These are phyloP conservation scores for Colletotrichum navitas DNA, from an alignment of 2,329 filamentous ascomycete species.

Conservation along the genomic window DNA sequence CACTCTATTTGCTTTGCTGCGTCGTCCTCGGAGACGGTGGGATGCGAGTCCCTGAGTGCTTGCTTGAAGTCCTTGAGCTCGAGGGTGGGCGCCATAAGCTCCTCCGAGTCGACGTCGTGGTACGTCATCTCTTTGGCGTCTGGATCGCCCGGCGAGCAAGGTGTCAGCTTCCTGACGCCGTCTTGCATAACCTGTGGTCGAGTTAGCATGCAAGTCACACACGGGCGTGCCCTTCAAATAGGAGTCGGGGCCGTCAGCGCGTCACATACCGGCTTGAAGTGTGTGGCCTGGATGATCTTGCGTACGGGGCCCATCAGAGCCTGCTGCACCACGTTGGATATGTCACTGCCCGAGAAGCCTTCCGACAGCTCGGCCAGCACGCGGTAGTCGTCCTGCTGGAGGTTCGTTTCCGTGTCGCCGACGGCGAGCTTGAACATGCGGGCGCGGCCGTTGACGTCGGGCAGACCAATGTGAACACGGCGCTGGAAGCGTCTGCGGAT, in stretches of 20 bases:
- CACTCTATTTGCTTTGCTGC: slow-evolving; percentile 88
- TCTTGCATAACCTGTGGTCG: slow-evolving; percentile 75
- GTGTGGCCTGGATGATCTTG: slow-evolving; percentile 96
- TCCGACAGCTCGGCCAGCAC: slow-evolving; percentile 86
- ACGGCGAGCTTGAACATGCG: slow-evolving; percentile 96
- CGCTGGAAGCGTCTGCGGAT: slow-evolving; percentile 97
- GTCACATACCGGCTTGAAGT: slow-evolving; percentile 87
- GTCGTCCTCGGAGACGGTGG: slow-evolving; percentile 91
- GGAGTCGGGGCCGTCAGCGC: background rate
- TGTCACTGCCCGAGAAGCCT: slow-evolving; percentile 96
- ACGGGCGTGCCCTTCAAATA: background rate
- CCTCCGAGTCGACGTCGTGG: slow-evolving; percentile 86
- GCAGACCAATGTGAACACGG: slow-evolving; percentile 93
- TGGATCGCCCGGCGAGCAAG: slow-evolving; percentile 91
- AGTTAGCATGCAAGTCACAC: slow-evolving; percentile 37
- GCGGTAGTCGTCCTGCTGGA: slow-evolving; percentile 82
- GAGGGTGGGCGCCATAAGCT: slow-evolving; percentile 87
- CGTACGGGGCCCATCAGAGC: slow-evolving; percentile 97
- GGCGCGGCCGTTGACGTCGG: slow-evolving; percentile 87
- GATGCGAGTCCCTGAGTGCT: slow-evolving; percentile 87
- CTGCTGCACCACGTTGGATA: slow-evolving; percentile 93
- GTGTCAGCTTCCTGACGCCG: slow-evolving; percentile 77
- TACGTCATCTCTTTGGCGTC: slow-evolving; percentile 94
- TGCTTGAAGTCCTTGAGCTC: slow-evolving; percentile 93
- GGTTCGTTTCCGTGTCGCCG: slow-evolving; percentile 90